phyloP scores from a whole-genome alignment of 257 asterid genomes.

The Gentiana straminea region DNA sequence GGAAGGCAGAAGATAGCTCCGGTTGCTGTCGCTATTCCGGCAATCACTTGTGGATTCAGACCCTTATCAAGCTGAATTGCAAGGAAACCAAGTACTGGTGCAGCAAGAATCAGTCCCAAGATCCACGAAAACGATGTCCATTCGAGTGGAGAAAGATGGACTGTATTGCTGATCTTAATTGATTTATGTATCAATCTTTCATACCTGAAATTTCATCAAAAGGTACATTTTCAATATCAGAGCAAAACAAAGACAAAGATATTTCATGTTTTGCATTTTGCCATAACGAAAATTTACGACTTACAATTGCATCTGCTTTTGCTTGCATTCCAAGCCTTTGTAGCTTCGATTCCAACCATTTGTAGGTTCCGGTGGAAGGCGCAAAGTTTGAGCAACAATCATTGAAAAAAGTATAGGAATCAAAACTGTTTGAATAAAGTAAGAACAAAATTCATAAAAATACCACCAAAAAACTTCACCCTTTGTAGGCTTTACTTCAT shows the following conservation, averaged over 20 bases:
- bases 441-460: constrained; percentile 71
- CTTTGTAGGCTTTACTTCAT: constrained; percentile 54
- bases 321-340: constrained; percentile 39
- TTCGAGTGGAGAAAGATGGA: constrained; percentile 46
- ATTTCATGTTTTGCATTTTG: neutral
- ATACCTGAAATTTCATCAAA: constrained; percentile 29
- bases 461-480: constrained; percentile 60
- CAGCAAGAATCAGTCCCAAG: constrained; percentile 56
- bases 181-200: constrained; percentile 41
- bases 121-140: constrained; percentile 87
- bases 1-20: constrained; percentile 94
- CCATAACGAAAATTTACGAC: constrained; percentile 11
- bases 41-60: constrained; percentile 47
- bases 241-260: neutral
- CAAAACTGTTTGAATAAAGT: constrained; percentile 61
- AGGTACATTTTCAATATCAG: neutral
- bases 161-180: constrained; percentile 29
- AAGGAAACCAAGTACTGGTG: constrained; percentile 49
- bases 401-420: constrained; percentile 74
- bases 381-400: constrained; percentile 67
- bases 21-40: constrained; percentile 58
- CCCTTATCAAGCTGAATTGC: constrained; percentile 64
- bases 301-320: constrained; percentile 54
- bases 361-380: constrained; percentile 36
- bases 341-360: constrained; percentile 56